Percentiles rank a stretch among this genome's conserved stretches.
phyloP scores from a whole-genome alignment of 371 early-diverging fungal species.

The Funneliformis caledonium region DNA sequence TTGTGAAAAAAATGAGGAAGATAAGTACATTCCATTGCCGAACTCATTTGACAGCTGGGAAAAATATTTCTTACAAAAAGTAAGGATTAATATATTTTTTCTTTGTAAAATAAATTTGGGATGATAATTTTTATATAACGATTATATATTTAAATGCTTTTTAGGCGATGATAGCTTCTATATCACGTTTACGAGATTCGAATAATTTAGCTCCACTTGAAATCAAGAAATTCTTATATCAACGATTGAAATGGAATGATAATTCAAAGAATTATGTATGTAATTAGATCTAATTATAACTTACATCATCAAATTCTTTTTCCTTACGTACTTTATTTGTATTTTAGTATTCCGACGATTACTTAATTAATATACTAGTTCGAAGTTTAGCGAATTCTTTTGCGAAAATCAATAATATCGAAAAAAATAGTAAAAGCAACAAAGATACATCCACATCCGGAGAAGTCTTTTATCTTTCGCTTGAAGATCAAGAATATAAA shows the following conservation, averaged over 20 bases:
- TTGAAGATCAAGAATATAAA: neutral
- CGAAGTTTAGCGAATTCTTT: conserved; percentile 73
- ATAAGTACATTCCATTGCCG: conserved; percentile 72
- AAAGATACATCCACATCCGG: neutral
- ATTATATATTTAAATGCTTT: neutral
- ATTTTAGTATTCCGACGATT: conserved; percentile 76
- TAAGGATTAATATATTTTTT: conserved; percentile 28
- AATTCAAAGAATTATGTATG: conserved; percentile 83
- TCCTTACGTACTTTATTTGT: neutral
- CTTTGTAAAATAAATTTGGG: neutral
- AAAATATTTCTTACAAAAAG: conserved; percentile 91
- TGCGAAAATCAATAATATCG: neutral
- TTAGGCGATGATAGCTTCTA: conserved; percentile 71
- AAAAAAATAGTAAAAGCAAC: too few species aligned
- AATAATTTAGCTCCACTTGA: conserved; percentile 69
- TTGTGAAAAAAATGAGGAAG: conserved; percentile 54
- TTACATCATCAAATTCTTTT: conserved; percentile 18
- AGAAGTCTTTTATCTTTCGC: neutral
- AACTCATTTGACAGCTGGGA: conserved; percentile 85
- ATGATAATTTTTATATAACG: neutral
- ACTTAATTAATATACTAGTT: conserved; percentile 76
- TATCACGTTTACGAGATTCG: conserved; percentile 71
- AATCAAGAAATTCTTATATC: conserved; percentile 71
- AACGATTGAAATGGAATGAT: conserved; percentile 86
- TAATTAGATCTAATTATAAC: conserved; percentile 28